Evolutionary conservation across 2,329 filamentous ascomycete species (phyloP).

Genomic region (Didymellaceae sp.): DNA sequence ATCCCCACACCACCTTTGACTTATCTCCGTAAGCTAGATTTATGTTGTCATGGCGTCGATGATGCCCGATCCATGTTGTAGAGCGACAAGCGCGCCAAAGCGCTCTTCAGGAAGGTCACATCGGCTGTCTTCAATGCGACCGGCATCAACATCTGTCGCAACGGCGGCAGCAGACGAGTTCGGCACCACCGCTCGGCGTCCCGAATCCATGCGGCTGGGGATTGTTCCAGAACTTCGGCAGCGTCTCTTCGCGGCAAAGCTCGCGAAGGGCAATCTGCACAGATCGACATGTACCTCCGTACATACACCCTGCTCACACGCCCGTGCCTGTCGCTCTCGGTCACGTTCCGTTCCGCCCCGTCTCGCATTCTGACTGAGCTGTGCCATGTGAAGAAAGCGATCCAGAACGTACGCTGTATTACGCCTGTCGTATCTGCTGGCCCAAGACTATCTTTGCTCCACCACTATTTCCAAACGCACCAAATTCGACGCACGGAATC

Average conservation of each 20-base stretch:
- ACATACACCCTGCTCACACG: slow-evolving; percentile 5
- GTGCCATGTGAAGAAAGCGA: background rate
- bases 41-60: slow-evolving; percentile 14
- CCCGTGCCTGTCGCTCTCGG: slow-evolving; percentile 14
- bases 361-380: slow-evolving; percentile 7
- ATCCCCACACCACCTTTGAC: slow-evolving; percentile 16
- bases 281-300: slow-evolving; percentile 19
- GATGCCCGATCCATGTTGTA: slow-evolving; percentile 6
- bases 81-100: slow-evolving; percentile 9
- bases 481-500: slow-evolving; percentile 10
- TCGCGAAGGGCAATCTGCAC: slow-evolving; percentile 14
- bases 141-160: slow-evolving; percentile 5
- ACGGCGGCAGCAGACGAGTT: background rate
- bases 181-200: slow-evolving; percentile 10
- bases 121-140: slow-evolving; percentile 2
- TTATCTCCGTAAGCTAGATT: slow-evolving; percentile 15
- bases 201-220: slow-evolving; percentile 14
- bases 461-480: background rate
- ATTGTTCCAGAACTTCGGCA: slow-evolving; percentile 17
- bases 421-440: background rate
- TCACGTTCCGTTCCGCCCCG: slow-evolving; percentile 22
- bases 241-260: slow-evolving; percentile 11
- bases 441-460: background rate
- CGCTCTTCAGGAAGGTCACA: slow-evolving; percentile 12
- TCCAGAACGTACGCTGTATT: slow-evolving; percentile 2